These are phyloP conservation scores for Zygoascus tannicola DNA, from an alignment of 805 yeast species.

Conservation along the genomic window DNA sequence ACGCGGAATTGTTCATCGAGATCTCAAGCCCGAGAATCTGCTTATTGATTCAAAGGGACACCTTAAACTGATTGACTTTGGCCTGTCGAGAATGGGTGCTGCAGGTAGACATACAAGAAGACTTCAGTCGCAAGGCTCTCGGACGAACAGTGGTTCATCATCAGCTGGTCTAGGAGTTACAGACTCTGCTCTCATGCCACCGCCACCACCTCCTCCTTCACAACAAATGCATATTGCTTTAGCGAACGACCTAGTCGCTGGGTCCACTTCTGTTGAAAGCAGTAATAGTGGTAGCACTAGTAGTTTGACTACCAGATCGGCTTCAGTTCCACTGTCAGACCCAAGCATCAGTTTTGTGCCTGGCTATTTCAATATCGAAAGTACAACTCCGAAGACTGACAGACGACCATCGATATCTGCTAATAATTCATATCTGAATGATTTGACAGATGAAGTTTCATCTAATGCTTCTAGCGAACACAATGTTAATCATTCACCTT, in stretches of 20 bases:
- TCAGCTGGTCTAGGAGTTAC: constrained; percentile 1
- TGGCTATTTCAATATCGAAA: constrained; percentile 18
- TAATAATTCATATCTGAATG: constrained; percentile 13
- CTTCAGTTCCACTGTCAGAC: constrained; percentile 8
- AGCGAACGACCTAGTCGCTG: background rate
- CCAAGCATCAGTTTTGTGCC: constrained; percentile 24
- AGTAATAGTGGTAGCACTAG: constrained; percentile 5
- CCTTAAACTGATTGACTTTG: constrained; percentile 89
- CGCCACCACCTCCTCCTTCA: background rate
- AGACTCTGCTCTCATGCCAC: background rate
- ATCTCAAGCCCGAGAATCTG: constrained; percentile 88
- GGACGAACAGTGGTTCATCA: constrained; percentile 5
- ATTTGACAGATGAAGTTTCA: constrained; percentile 21
- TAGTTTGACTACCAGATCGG: background rate
- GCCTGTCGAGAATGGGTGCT: constrained; percentile 81
- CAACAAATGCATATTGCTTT: background rate
- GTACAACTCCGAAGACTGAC: background rate
- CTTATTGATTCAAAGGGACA: constrained; percentile 83
- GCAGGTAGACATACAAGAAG: constrained; percentile 55
- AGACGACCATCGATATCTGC: background rate
- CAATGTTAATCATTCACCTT: background rate
- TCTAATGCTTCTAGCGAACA: constrained; percentile 19
- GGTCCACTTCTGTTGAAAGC: background rate
- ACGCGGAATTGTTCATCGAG: constrained; percentile 88
- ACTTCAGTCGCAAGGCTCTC: background rate